Conservation (phyloP, 805 yeast species). For the Nakazawaea molendinolei region DNA sequence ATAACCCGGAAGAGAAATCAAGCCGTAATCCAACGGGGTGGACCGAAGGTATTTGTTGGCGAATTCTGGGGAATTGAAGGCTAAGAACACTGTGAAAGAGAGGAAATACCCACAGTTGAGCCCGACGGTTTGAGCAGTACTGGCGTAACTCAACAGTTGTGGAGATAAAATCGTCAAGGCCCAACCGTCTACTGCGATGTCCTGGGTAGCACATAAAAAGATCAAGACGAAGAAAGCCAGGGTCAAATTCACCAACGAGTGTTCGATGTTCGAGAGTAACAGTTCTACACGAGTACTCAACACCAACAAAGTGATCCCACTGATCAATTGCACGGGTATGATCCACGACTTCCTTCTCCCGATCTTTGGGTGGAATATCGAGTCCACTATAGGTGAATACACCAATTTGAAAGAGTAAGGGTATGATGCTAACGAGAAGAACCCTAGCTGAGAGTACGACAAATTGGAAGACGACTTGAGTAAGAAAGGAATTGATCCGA, state of each 20-base stretch:
- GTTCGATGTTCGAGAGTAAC: constrained; percentile 42
- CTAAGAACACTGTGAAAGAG: constrained; percentile 85
- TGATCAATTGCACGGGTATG: constrained; percentile 81
- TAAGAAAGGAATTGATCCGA: constrained; percentile 89
- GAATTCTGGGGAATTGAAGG: constrained; percentile 87
- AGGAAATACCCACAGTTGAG: constrained; percentile 88
- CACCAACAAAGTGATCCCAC: constrained; percentile 58
- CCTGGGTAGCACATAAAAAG: constrained; percentile 93
- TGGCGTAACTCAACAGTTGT: constrained; percentile 79
- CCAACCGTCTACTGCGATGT: constrained; percentile 99
- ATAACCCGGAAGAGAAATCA: constrained; percentile 68
- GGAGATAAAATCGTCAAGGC: constrained; percentile 82
- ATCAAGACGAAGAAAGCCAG: constrained; percentile 69
- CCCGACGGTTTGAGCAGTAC: constrained; percentile 96
- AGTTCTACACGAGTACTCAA: constrained; percentile 56
- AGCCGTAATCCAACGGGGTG: constrained; percentile 54
- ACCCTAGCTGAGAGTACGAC: constrained; percentile 82
- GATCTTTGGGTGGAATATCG: constrained; percentile 54
- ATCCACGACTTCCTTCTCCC: constrained; percentile 95
- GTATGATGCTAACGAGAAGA: constrained; percentile 87
- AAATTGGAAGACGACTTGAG: constrained; percentile 70
- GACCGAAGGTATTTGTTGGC: constrained; percentile 77
- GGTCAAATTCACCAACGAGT: constrained; percentile 53
- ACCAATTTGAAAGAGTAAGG: constrained; percentile 88
- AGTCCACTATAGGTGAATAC: constrained; percentile 97